Evolutionary conservation across 805 yeast species (phyloP), one percentile per base, ranked within the genome.

Genomic region (Yueomyces sinensis): DNA sequence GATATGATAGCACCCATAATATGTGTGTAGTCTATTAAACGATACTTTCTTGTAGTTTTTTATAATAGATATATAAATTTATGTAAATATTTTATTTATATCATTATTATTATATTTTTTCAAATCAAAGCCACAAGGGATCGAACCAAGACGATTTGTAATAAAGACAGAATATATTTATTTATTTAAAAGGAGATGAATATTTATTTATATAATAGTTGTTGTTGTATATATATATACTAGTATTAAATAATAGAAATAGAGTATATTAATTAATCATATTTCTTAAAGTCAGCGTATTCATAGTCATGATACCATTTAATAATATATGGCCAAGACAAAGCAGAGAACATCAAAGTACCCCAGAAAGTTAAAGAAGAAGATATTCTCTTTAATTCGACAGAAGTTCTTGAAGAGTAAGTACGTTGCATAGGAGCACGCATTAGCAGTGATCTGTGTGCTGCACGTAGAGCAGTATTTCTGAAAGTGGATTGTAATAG

Each of bases 1-100:
- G 94, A 84, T 15, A 84, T 58, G 5, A 69, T 58, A 4, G 78
- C 79, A 24, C 83, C 83, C 84, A 77, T 76, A 25, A n/a, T n/a
- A n/a, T 22, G 11, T 22, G 7, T 22, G 11, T 22, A 7, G 24
- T 22, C 11, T n/a, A n/a, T n/a, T n/a, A n/a, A n/a, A n/a, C n/a
- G n/a, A n/a, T n/a, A n/a, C n/a, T n/a, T n/a, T n/a, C n/a, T n/a
- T n/a, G n/a, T n/a, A n/a, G n/a, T n/a, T n/a, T n/a, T n/a, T n/a
- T n/a, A n/a, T n/a, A n/a, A n/a, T n/a, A n/a, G n/a, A n/a, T n/a
- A n/a, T n/a, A n/a, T n/a, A n/a, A n/a, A n/a, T n/a, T n/a, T n/a
- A n/a, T n/a, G n/a, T n/a, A n/a, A n/a, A n/a, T n/a, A n/a, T n/a
- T n/a, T n/a, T n/a, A n/a, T n/a, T n/a, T n/a, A n/a, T n/a, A n/a